Evolutionary conservation across 2,329 filamentous ascomycete genomes (phyloP), one percentile per base, ranked within the genome.

Genomic region (Arthrinium phaeospermum): DNA sequence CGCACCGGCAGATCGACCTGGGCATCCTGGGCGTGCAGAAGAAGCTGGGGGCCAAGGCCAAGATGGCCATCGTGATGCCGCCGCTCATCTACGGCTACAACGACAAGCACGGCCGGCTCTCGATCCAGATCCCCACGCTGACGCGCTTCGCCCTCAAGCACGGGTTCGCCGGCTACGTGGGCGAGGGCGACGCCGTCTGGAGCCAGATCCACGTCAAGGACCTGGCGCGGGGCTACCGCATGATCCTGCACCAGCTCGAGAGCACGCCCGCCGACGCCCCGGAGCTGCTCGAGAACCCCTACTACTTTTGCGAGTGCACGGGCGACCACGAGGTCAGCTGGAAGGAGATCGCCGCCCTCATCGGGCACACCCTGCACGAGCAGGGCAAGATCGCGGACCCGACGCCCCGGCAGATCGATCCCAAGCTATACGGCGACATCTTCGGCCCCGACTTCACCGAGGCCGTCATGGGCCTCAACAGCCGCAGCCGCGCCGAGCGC

Each of bases 111-210:
- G 76, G 77, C 4, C 81, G 85, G 0, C 79, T 87, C 3, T 81
- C 84, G 0, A 87, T 87, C 71, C 85, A 87, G 73, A 76, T 87
- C 49, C 86, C 86, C 4, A 85, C 82, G 4, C 78, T 87, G 71
- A 81, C 82, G 5, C 82, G 85, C 24, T 87, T 85, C 73, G 85
- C 85, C 0, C 73, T 87, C 46, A 87, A 86, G 76, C 82, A 86
- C 74, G 84, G 84, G 8, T 86, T 81, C 70, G 81, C 83, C 0
- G 83, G 83, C 3, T 80, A 86, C 72, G 79, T 86, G 1, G 86
- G 86, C 3, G 80, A 80, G 14, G 86, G 86, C 2, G 75, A 80
- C 10, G 74, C 81, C 0, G 80, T 87, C 8, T 81, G 82, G 79
- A 82, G 80, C 34, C 82, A 83, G 67, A 79, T 88, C 44, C 86